Conservation (phyloP, 2,329 filamentous ascomycete species). For the Magnaporthiopsis rhizophila region DNA sequence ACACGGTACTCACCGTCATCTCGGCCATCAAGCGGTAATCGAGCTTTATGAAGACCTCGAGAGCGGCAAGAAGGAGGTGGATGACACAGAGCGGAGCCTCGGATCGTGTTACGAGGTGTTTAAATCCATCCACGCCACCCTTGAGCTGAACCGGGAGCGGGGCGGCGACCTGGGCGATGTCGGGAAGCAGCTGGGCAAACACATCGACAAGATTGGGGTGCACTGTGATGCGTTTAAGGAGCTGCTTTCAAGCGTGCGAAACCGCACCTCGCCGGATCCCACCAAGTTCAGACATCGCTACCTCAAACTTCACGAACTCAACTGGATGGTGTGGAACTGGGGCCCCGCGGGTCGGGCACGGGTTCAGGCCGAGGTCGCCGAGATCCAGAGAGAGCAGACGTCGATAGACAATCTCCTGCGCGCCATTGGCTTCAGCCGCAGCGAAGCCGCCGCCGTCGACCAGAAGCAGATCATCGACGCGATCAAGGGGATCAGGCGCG, state of each 20-base stretch:
- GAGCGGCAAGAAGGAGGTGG: slow-evolving; percentile 11
- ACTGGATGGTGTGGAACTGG: slow-evolving; percentile 17
- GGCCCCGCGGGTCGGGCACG: slow-evolving; percentile 18
- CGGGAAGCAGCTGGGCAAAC: not conserved
- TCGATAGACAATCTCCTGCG: no score
- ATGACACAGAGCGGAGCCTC: not conserved
- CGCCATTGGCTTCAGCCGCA: not conserved
- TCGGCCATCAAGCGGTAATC: slow-evolving; percentile 16
- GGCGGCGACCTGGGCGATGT: not conserved
- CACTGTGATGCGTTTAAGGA: not conserved
- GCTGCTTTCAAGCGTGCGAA: not conserved
- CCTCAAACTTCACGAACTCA: slow-evolving; percentile 15
- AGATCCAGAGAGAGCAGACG: slow-evolving; percentile 12
- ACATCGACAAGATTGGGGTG: not conserved
- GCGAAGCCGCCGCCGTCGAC: not conserved
- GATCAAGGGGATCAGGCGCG: not conserved
- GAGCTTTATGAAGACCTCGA: slow-evolving; percentile 17
- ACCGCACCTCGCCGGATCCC: slow-evolving; percentile 2
- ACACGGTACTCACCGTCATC: slow-evolving; percentile 16
- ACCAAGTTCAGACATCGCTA: slow-evolving; percentile 14
- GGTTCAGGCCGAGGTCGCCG: slow-evolving; percentile 14
- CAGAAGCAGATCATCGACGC: not conserved
- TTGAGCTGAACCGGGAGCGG: not conserved
- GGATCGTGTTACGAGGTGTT: slow-evolving; percentile 16
- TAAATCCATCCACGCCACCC: not conserved